A percentile compares a stretch with the other conserved stretches of the same genome.
phyloP scores from a whole-genome alignment of 2,329 filamentous ascomycete genomes.

The Zymoseptoria brevis region DNA sequence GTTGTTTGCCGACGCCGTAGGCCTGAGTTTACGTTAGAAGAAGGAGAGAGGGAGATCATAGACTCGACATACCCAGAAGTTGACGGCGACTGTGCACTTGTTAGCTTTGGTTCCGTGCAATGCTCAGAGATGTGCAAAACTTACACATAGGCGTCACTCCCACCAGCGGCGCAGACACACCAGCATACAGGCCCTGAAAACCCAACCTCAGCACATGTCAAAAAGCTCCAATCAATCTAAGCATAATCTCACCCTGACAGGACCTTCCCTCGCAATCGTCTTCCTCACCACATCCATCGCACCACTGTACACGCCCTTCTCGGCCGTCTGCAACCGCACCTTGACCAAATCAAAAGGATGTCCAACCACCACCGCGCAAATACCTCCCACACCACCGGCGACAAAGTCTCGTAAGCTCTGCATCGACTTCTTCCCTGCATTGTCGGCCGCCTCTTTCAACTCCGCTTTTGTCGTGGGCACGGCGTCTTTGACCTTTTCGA shows the following conservation, averaged over 20 bases:
- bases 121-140: conserved; percentile 34
- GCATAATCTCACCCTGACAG: conserved; percentile 45
- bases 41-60: conserved; percentile 1
- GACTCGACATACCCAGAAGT: conserved; percentile 49
- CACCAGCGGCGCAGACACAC: conserved; percentile 86
- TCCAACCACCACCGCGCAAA: conserved; percentile 86
- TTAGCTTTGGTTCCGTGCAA: conserved; percentile 10
- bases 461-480: conserved; percentile 33
- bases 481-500: conserved; percentile 16
- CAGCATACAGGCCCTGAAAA: conserved; percentile 77
- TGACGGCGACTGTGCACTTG: conserved; percentile 49
- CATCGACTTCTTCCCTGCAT: conserved; percentile 46
- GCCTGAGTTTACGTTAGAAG: conserved; percentile 48
- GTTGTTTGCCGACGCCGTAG: conserved; percentile 88
- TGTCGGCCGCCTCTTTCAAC: conserved; percentile 46
- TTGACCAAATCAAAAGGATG: conserved; percentile 98
- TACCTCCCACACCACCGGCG: conserved; percentile 84
- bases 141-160: conserved; percentile 98
- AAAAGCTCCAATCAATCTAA: neutral
- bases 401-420: conserved; percentile 70
- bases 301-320: conserved; percentile 81
- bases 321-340: conserved; percentile 91
- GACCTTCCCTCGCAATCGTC: conserved; percentile 78
- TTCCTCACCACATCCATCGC: conserved; percentile 88
- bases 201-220: neutral